Evolutionary conservation across 2,329 filamentous ascomycete species (phyloP).

Genomic region (Xylaria sp.): DNA sequence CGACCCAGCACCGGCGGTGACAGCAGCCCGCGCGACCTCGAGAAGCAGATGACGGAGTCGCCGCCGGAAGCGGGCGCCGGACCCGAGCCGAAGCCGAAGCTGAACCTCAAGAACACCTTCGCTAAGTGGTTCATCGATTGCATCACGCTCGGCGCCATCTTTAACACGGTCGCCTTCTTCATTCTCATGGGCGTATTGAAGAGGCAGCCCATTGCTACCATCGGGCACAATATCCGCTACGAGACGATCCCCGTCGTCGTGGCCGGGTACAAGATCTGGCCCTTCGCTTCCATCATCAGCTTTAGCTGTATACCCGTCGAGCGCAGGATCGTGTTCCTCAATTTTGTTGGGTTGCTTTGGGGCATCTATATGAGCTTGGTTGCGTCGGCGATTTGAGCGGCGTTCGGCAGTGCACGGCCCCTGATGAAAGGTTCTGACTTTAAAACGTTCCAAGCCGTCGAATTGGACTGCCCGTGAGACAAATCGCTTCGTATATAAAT

Average conservation of each 20-base stretch:
- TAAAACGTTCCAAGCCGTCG: neutral
- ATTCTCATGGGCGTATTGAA: constrained; percentile 61
- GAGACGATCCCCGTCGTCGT: constrained; percentile 62
- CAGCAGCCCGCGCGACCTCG: constrained; percentile 41
- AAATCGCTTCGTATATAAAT: neutral
- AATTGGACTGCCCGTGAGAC: neutral
- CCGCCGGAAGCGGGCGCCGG: constrained; percentile 31
- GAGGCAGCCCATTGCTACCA: constrained; percentile 52
- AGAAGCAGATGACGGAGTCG: constrained; percentile 42
- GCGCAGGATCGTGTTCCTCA: constrained; percentile 61
- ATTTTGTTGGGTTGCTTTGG: constrained; percentile 61
- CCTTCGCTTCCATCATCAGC: constrained; percentile 62
- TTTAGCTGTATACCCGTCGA: constrained; percentile 63
- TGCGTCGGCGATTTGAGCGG: constrained; percentile 46
- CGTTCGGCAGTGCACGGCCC: neutral
- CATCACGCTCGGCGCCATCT: constrained; percentile 59
- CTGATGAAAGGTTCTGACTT: neutral
- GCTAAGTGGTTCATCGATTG: constrained; percentile 64
- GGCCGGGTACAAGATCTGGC: constrained; percentile 64
- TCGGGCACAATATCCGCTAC: constrained; percentile 54
- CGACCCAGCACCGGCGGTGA: constrained; percentile 7
- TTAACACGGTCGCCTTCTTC: constrained; percentile 60
- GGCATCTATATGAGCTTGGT: constrained; percentile 64
- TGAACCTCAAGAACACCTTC: constrained; percentile 58
- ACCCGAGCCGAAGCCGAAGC: constrained; percentile 47